Base-by-base conservation (phyloP, 352 stramenopile genomes). In the Pythium angustatum region DNA sequence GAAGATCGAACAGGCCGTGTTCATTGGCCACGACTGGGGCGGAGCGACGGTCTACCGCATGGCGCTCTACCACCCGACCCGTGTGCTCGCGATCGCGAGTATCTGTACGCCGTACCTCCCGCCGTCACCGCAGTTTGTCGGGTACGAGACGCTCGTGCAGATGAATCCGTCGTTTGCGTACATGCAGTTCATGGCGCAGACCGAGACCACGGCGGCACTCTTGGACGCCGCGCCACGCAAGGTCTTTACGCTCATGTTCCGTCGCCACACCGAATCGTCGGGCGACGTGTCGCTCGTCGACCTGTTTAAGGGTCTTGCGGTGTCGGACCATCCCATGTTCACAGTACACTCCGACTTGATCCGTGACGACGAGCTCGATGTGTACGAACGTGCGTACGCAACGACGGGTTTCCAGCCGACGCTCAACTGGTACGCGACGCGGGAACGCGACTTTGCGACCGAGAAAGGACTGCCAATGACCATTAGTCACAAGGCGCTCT, bases 1-100 rank as follows among this genome's bases (percentile, higher is more conserved):
- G 28, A 66, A 87, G 14, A 86, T 92, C 26, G 54, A 83, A 27
- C 78, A 84, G 49, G 79, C 78, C 15, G 82, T 91, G 47, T 83
- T 93, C 45, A 77, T 88, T 47, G 83, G 83, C 40, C 83, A 92
- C 60, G 81, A 92, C 56, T 92, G 83, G 83, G 83, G 83, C 53
- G 83, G 81, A 21, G 65, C 67, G 15, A 75, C 83, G 58, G 79
- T 87, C 33, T 93, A 78, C 78, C 79, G 75, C 62, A 88, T 93
- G 74, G 87, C 74, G 17, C 72, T 88, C 9, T 88, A 85, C 68
- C 76, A 90, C 52, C 78, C 81, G 15, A n/a, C 76, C 21, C 81
- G 83, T 7, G 78, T 90, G 30, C 38, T 84, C 28, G 81, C 76
- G 0, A 76, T 88, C 0, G 76, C 69, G 21, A 74, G 79, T 19